phyloP scores from a whole-genome alignment of 2,329 filamentous ascomycete genomes.

The Pleomassaria siparia region DNA sequence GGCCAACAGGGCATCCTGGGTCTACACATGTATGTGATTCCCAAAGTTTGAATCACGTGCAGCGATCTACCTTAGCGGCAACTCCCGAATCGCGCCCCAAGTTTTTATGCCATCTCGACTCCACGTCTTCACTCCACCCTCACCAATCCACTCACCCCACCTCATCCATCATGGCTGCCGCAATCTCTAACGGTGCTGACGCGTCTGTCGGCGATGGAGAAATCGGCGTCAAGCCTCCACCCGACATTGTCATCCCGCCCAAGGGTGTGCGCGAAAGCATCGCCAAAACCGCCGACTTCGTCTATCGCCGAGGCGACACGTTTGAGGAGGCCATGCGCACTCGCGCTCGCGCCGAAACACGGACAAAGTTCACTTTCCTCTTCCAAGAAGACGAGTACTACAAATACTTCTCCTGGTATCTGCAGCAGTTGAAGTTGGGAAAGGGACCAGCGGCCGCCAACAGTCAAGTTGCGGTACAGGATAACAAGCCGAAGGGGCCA shows the following conservation, averaged over 20 bases:
- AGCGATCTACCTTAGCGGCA: neutral
- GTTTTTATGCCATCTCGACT: slow-evolving; percentile 7
- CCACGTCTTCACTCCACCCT: slow-evolving; percentile 8
- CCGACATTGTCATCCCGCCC: slow-evolving; percentile 82
- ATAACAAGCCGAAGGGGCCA: slow-evolving; percentile 75
- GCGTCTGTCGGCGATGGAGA: slow-evolving; percentile 17
- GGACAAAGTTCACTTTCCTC: slow-evolving; percentile 89
- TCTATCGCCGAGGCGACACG: slow-evolving; percentile 65
- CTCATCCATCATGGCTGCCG: slow-evolving; percentile 27
- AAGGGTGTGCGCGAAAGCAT: slow-evolving; percentile 81
- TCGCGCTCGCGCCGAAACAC: slow-evolving; percentile 72
- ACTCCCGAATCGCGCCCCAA: neutral
- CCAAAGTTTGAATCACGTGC: too few relatives aligned
- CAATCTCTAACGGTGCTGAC: slow-evolving; percentile 23
- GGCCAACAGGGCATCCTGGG: too few relatives aligned
- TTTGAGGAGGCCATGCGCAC: slow-evolving; percentile 85
- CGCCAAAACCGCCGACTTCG: slow-evolving; percentile 93
- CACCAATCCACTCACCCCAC: slow-evolving; percentile 7
- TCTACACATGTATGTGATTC: too few relatives aligned
- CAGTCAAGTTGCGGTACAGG: slow-evolving; percentile 57
- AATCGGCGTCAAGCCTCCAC: slow-evolving; percentile 64
- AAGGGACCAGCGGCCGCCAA: slow-evolving; percentile 78
- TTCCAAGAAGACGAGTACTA: slow-evolving; percentile 79
- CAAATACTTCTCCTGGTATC: slow-evolving; percentile 86
- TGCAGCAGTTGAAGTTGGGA: slow-evolving; percentile 81